These are phyloP conservation scores for Pseudodiploospora longispora DNA, from an alignment of 2,329 filamentous ascomycete genomes.

Conservation along the genomic window DNA sequence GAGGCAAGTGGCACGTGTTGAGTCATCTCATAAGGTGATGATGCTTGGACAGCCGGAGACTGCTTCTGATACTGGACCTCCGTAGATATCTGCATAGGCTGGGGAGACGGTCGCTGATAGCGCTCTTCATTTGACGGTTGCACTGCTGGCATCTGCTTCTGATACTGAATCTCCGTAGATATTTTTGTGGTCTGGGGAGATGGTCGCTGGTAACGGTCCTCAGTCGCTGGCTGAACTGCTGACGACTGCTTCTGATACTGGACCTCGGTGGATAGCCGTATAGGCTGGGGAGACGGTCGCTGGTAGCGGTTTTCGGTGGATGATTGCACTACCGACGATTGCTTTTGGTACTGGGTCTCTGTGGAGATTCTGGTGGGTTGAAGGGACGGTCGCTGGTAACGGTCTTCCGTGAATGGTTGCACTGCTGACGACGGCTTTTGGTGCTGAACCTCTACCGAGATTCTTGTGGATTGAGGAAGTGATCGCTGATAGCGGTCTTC, in stretches of 20 bases:
- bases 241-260: conserved; percentile 10
- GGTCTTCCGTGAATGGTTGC: conserved; percentile 11
- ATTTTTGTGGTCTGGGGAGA: neutral
- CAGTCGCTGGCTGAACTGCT: conserved; percentile 6
- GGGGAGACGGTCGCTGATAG: conserved; percentile 2
- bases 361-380: conserved; percentile 8
- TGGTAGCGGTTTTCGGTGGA: no score
- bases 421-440: conserved; percentile 7
- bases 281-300: conserved; percentile 7
- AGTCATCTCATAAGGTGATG: conserved; percentile 34
- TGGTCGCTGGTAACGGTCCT: conserved; percentile 12
- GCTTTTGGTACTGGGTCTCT: conserved; percentile 12
- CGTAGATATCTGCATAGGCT: conserved; percentile 8
- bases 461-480: conserved; percentile 7
- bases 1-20: conserved; percentile 55
- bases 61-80: conserved; percentile 13
- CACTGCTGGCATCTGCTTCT: conserved; percentile 5
- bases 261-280: conserved; percentile 12
- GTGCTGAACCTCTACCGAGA: conserved; percentile 12
- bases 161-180: conserved; percentile 1
- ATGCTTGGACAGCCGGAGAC: conserved; percentile 9
- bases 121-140: conserved; percentile 6
- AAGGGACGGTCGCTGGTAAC: conserved; percentile 1
- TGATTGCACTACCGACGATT: neutral
- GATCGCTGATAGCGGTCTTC: conserved; percentile 6